These are phyloP conservation scores for Fusarium anthophilum DNA, from an alignment of 2,329 filamentous ascomycete genomes.

Conservation along the genomic window DNA sequence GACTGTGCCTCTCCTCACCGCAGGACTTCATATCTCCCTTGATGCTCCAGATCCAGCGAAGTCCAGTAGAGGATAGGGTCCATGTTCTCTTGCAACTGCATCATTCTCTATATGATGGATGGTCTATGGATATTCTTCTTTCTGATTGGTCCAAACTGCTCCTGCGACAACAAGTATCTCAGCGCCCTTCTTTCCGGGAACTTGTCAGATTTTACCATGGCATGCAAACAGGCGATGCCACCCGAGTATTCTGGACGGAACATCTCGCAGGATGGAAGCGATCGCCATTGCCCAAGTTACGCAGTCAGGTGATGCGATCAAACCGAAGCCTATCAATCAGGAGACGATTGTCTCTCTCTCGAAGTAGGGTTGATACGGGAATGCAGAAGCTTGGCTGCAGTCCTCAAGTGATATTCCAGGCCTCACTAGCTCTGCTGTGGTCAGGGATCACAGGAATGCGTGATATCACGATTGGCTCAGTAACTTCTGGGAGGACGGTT, in stretches of 20 bases:
- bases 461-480: conserved; percentile 79
- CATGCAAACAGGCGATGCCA: conserved; percentile 48
- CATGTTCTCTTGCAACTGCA: conserved; percentile 69
- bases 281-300: conserved; percentile 63
- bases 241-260: conserved; percentile 75
- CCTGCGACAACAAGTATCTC: conserved; percentile 29
- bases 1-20: conserved; percentile 51
- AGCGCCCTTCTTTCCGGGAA: conserved; percentile 67
- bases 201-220: conserved; percentile 62
- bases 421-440: conserved; percentile 73
- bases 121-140: conserved; percentile 82
- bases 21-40: conserved; percentile 66
- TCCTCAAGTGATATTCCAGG: conserved; percentile 79
- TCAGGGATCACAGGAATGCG: conserved; percentile 68
- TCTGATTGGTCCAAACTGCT: conserved; percentile 70
- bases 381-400: conserved; percentile 60
- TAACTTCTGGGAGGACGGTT: conserved; percentile 84
- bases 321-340: conserved; percentile 23
- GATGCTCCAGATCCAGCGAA: conserved; percentile 62
- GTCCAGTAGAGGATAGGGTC: conserved; percentile 28
- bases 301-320: conserved; percentile 40
- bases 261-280: conserved; percentile 67
- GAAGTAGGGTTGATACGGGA: conserved; percentile 40
- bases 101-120: conserved; percentile 92
- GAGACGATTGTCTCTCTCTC: conserved; percentile 28